phyloP scores from a whole-genome alignment of 2,329 filamentous ascomycete genomes.

The Sphaerostilbella broomeana region DNA sequence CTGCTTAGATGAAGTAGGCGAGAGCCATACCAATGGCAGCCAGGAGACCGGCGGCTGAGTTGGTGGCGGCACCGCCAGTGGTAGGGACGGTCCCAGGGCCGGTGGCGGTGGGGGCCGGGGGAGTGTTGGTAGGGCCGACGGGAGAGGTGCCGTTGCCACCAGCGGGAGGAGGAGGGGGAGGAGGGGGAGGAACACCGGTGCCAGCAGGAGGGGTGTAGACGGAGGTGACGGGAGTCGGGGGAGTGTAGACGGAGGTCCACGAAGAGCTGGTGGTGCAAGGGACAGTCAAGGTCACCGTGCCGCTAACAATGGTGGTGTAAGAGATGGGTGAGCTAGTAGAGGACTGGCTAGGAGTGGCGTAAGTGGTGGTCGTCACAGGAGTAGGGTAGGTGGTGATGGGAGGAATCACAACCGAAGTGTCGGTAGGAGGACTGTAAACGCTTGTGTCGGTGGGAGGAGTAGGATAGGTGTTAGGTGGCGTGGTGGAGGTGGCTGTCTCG shows the following conservation, averaged over 20 bases:
- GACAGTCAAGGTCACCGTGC: slow-evolving; percentile 5
- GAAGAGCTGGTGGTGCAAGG: slow-evolving; percentile 1
- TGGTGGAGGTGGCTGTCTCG: slow-evolving; percentile 13
- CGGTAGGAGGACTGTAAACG: not conserved
- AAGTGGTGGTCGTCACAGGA: too few relatives aligned
- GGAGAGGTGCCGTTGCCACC: slow-evolving; percentile 7
- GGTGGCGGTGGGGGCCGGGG: not conserved
- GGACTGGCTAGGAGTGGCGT: not conserved
- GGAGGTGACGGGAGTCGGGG: not conserved
- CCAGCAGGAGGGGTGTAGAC: not conserved
- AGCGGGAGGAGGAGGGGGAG: not conserved
- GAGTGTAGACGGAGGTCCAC: not conserved
- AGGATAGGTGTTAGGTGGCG: not conserved
- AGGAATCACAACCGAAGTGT: too few relatives aligned
- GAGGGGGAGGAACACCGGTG: slow-evolving; percentile 4
- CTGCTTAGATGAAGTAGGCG: slow-evolving; percentile 37
- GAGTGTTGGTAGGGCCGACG: not conserved
- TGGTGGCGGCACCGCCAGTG: slow-evolving; percentile 24
- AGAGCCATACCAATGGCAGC: slow-evolving; percentile 34
- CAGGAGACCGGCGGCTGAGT: slow-evolving; percentile 29
- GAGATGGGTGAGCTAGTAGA: not conserved
- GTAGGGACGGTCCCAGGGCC: slow-evolving; percentile 2
- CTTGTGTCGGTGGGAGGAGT: slow-evolving; percentile 3
- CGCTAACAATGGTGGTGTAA: slow-evolving; percentile 2
- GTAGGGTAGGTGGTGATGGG: too few relatives aligned